Conservation (phyloP, 352 stramenopile genomes). For the Pythium volutum region DNA sequence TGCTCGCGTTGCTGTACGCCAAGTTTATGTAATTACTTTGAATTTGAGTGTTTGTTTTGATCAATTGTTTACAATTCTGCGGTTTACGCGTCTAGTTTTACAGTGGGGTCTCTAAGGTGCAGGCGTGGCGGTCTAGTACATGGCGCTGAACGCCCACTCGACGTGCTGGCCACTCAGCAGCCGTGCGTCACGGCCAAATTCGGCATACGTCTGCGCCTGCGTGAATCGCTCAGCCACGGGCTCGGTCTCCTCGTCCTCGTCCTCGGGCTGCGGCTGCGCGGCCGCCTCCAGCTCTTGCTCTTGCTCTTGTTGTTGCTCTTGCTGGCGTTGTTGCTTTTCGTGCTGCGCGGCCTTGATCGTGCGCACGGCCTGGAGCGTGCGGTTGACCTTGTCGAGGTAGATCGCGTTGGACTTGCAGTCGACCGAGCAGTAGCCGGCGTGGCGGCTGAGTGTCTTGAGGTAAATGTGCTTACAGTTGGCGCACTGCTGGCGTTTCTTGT, state of each 20-base stretch:
- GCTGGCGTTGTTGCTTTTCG: conserved; percentile 8
- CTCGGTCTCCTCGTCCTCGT: neutral
- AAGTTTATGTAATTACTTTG: conserved; percentile 6
- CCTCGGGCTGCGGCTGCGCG: neutral
- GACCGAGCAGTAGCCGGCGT: conserved; percentile 78
- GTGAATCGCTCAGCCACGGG: conserved; percentile 5
- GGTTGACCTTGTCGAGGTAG: conserved; percentile 83
- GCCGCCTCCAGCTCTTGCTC: conserved; percentile 7
- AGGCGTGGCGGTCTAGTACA: conserved; percentile 43
- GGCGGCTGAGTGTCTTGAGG: conserved; percentile 78
- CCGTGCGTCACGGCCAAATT: conserved; percentile 70
- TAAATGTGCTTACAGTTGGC: conserved; percentile 83
- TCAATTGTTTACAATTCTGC: too few species aligned
- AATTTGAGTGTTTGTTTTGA: too few species aligned
- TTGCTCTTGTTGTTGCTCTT: conserved; percentile 27
- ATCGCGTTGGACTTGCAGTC: conserved; percentile 87
- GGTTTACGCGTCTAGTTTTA: conserved; percentile 16
- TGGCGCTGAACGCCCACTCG: conserved; percentile 74
- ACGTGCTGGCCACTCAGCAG: conserved; percentile 56
- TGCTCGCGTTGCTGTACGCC: conserved; percentile 26
- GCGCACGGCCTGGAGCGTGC: conserved; percentile 78
- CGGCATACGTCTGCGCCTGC: conserved; percentile 59
- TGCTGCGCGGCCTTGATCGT: conserved; percentile 58
- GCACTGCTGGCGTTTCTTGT: conserved; percentile 86
- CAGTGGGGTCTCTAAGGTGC: conserved; percentile 6